A percentile compares a stretch with the other conserved stretches of the same genome.
Conservation (phyloP, 371 early-diverging fungal genomes). For the Mortierella sp. region DNA sequence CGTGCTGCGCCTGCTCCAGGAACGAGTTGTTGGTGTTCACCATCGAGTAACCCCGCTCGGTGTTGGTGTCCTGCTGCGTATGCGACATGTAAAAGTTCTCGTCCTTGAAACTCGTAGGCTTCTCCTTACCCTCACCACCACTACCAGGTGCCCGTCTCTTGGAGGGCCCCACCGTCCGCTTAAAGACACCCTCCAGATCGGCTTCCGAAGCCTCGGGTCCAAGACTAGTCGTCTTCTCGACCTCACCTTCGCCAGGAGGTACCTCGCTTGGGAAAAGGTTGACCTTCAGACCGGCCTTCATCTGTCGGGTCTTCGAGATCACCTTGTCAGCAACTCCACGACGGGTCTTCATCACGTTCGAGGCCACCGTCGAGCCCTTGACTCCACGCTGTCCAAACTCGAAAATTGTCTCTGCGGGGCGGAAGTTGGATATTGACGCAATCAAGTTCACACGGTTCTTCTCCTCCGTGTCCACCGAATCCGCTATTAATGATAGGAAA, state of each 20-base stretch:
- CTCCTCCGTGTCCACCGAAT: slow-evolving; percentile 62
- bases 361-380: slow-evolving; percentile 79
- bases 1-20: slow-evolving; percentile 83
- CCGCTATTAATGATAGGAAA: slow-evolving; percentile 44
- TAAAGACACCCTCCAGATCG: slow-evolving; percentile 65
- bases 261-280: slow-evolving; percentile 50
- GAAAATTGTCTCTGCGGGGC: slow-evolving; percentile 93
- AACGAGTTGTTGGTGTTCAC: slow-evolving; percentile 77
- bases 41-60: slow-evolving; percentile 94
- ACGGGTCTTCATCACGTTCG: slow-evolving; percentile 84
- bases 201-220: slow-evolving; percentile 68
- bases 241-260: slow-evolving; percentile 44
- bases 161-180: slow-evolving; percentile 57
- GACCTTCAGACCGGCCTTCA: slow-evolving; percentile 55
- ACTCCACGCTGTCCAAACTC: slow-evolving; percentile 89
- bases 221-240: slow-evolving; percentile 18
- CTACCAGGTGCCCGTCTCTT: slow-evolving; percentile 19
- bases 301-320: slow-evolving; percentile 66
- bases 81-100: slow-evolving; percentile 93
- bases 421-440: slow-evolving; percentile 80
- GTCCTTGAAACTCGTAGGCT: slow-evolving; percentile 74
- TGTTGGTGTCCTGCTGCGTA: slow-evolving; percentile 86
- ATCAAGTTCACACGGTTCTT: slow-evolving; percentile 76
- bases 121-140: slow-evolving; percentile 31
- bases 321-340: slow-evolving; percentile 71